Evolutionary conservation across 139 green algal genomes (phyloP), one percentile per base, ranked within the genome.

Genomic region (Micractinium sp.): DNA sequence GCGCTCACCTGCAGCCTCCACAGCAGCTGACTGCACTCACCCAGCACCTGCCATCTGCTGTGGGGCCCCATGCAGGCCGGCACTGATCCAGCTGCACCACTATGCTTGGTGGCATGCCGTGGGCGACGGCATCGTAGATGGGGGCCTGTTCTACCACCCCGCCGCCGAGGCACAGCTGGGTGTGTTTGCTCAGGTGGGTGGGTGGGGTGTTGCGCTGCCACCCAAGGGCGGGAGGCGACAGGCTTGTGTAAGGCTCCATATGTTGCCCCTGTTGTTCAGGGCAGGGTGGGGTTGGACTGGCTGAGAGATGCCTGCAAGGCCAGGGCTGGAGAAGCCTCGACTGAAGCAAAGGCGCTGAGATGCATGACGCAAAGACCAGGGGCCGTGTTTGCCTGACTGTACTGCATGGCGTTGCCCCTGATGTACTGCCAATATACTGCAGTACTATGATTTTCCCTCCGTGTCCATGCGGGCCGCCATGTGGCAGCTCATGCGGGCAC

Each of bases 71-170:
- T 81, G 47, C 83, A 87, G 83, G 29, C 83, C 83, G 0, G 83
- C 83, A 2, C 83, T 87, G 15, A 79, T 87, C 27, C 83, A 87
- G 83, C 67, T 87, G 83, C 83, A 87, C 39, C 66, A 81, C 39
- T 87, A 87, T 33, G 83, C 83, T 14, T 87, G 83, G 83, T 87
- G 83, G 83, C 83, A 87, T 23, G 83, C 83, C 15, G 41, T 87
- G 9, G 83, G 83, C 0, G 83, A 87, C 36, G 83, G 83, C 31
- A 22, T 87, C 16, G 23, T 25, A 0, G 66, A 87, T 20, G 83
- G 83, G 16, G 83, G 83, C 27, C 67, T 87, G 22, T 87, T 87
- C 67, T 87, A 87, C 67, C 35, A 86, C 60, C 81, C 81, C 0
- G 81, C 81, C 12, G 74, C n/a, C 0, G 81, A 86, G 33, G 81